These are phyloP conservation scores for Russula emetica DNA, from an alignment of 768 basidiomycete species.

Conservation along the genomic window DNA sequence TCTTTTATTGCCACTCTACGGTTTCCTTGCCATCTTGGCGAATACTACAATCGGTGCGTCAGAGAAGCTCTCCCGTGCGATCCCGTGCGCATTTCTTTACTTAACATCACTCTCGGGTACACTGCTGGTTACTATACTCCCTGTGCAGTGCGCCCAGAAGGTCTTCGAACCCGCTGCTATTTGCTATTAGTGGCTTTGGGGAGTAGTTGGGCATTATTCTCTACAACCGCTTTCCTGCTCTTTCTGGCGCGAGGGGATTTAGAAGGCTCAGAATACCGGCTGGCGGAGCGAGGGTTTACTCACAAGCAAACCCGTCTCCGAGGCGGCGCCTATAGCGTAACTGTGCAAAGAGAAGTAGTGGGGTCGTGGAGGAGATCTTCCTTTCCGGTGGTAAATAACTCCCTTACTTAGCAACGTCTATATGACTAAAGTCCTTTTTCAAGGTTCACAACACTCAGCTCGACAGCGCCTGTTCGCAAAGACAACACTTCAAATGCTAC, in stretches of 20 bases:
- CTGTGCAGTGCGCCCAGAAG: constrained; percentile 64
- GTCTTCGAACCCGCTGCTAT: constrained; percentile 70
- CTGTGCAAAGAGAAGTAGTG: constrained; percentile 46
- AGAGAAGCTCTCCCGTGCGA: too few relatives aligned
- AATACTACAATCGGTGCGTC: constrained; percentile 86
- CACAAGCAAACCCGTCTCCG: neutral
- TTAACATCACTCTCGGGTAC: constrained; percentile 28
- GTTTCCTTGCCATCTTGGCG: constrained; percentile 66
- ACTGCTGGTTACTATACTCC: constrained; percentile 67
- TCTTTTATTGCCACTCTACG: constrained; percentile 70
- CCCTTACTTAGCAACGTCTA: too few relatives aligned
- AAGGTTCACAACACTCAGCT: too few relatives aligned
- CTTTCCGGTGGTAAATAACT: too few relatives aligned
- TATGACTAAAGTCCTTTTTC: too few relatives aligned
- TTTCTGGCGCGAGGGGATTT: constrained; percentile 45
- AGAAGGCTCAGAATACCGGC: constrained; percentile 8
- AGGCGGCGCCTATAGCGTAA: constrained; percentile 15
- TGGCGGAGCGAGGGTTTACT: too few relatives aligned
- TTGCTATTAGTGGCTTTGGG: constrained; percentile 82
- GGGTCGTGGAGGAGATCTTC: too few relatives aligned
- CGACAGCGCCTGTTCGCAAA: too few relatives aligned
- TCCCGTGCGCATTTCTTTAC: too few relatives aligned
- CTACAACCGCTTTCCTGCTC: constrained; percentile 68
- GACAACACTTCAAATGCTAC: too few relatives aligned
- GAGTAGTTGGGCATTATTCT: constrained; percentile 77